phyloP scores from a whole-genome alignment of 2,329 filamentous ascomycete genomes.

The Fusarium sp. region DNA sequence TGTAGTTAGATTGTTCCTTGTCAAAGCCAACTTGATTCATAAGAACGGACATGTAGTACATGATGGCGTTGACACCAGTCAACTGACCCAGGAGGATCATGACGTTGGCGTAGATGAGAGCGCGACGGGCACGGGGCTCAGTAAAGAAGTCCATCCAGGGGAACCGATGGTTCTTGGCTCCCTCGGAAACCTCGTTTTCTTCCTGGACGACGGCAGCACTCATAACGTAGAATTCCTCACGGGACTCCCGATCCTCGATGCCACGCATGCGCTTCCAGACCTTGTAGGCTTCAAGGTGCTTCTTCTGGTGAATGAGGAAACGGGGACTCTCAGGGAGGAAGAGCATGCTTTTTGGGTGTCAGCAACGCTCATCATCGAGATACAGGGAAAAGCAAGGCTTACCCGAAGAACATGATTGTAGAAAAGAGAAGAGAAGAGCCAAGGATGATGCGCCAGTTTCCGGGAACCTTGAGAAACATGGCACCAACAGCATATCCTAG shows the following conservation, averaged over 20 bases:
- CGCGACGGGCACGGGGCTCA: slow-evolving; percentile 70
- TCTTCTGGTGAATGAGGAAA: slow-evolving; percentile 74
- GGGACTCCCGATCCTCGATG: slow-evolving; percentile 62
- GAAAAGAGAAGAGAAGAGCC: slow-evolving; percentile 77
- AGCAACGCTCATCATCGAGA: not conserved
- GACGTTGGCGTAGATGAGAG: slow-evolving; percentile 72
- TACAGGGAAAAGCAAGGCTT: slow-evolving; percentile 3
- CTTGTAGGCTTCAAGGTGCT: slow-evolving; percentile 56
- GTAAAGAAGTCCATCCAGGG: slow-evolving; percentile 80
- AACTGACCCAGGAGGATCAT: slow-evolving; percentile 77
- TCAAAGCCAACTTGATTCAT: slow-evolving; percentile 75
- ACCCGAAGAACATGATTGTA: slow-evolving; percentile 51
- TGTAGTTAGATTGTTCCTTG: slow-evolving; percentile 70
- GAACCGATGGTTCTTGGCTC: slow-evolving; percentile 63
- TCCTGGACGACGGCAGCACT: slow-evolving; percentile 68
- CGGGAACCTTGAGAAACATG: slow-evolving; percentile 74
- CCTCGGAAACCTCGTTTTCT: slow-evolving; percentile 61
- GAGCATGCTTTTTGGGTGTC: slow-evolving; percentile 63
- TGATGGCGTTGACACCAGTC: slow-evolving; percentile 73
- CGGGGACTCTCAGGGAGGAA: slow-evolving; percentile 76
- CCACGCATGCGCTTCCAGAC: slow-evolving; percentile 80
- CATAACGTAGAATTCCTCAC: slow-evolving; percentile 78
- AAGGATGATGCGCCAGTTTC: slow-evolving; percentile 78
- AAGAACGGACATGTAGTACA: slow-evolving; percentile 76
- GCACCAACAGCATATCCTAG: slow-evolving; percentile 77